Evolutionary conservation across 2,329 filamentous ascomycete genomes (phyloP).

Genomic region (Colletotrichum orchidophilum): DNA sequence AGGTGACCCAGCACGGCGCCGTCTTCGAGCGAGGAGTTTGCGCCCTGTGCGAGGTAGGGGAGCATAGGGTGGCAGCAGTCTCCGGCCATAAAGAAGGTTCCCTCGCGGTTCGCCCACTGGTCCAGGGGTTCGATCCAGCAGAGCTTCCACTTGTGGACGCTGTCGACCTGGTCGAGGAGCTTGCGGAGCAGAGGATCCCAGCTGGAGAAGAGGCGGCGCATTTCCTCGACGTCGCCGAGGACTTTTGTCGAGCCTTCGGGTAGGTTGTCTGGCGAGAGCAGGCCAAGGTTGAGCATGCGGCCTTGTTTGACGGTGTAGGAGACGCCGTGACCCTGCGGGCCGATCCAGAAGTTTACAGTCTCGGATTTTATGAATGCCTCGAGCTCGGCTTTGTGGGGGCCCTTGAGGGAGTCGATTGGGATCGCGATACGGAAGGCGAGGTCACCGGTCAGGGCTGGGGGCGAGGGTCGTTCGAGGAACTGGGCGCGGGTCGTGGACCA

Average conservation of each 20-base stretch:
- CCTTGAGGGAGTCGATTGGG: constrained; percentile 55
- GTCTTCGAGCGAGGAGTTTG: constrained; percentile 35
- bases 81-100: constrained; percentile 52
- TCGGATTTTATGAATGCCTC: constrained; percentile 54
- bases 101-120: constrained; percentile 50
- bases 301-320: constrained; percentile 56
- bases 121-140: constrained; percentile 51
- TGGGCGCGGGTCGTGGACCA: constrained; percentile 53
- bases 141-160: constrained; percentile 58
- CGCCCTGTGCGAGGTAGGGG: constrained; percentile 59
- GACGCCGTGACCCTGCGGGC: constrained; percentile 60
- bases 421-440: constrained; percentile 64
- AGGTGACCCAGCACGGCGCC: constrained; percentile 34
- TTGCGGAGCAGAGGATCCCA: constrained; percentile 49
- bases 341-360: constrained; percentile 63
- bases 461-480: constrained; percentile 53
- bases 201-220: constrained; percentile 43
- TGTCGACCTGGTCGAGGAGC: constrained; percentile 44
- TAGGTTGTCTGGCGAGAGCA: constrained; percentile 31
- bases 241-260: constrained; percentile 34
- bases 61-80: constrained; percentile 58
- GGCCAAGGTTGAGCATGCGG: constrained; percentile 54
- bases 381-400: constrained; percentile 50
- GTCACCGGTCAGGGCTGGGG: constrained; percentile 62
- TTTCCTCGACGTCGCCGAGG: constrained; percentile 45